phyloP scores from a whole-genome alignment of 148 eudicot genomes.

The Selenicereus undatus region DNA sequence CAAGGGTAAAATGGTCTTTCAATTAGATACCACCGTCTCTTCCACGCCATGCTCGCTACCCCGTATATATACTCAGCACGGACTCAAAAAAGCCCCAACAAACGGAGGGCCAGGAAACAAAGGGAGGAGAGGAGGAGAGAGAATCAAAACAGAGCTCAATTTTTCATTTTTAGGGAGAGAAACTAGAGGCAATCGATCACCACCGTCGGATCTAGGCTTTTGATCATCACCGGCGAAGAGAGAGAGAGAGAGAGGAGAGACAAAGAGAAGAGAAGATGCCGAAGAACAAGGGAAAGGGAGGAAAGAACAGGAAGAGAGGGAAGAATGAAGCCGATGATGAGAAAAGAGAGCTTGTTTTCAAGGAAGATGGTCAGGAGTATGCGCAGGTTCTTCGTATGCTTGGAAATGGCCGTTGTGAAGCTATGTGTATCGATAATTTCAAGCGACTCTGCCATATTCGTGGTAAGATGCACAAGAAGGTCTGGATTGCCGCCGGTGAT shows the following conservation, averaged over 20 bases:
- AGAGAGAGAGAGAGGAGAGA: no score
- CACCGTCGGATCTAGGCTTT: constrained; percentile 36
- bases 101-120: no score
- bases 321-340: constrained; percentile 94
- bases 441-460: constrained; percentile 84
- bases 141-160: no score
- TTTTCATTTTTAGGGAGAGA: neutral
- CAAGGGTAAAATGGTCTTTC: neutral
- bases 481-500: constrained; percentile 92
- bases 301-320: constrained; percentile 86
- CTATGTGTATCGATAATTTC: constrained; percentile 68
- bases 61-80: neutral
- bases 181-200: neutral
- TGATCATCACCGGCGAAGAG: neutral
- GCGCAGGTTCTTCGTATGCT: constrained; percentile 83
- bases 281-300: constrained; percentile 99
- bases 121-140: no score
- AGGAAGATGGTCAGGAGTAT: constrained; percentile 89
- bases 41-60: neutral
- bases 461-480: constrained; percentile 97
- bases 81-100: no score
- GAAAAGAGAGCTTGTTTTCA: constrained; percentile 82
- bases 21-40: neutral
- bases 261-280: constrained; percentile 39
- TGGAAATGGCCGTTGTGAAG: constrained; percentile 77